A percentile compares a stretch with the other conserved stretches of the same genome.
phyloP scores from a whole-genome alignment of 495 filamentous ascomycete genomes.

The Chaetomium tenue region DNA sequence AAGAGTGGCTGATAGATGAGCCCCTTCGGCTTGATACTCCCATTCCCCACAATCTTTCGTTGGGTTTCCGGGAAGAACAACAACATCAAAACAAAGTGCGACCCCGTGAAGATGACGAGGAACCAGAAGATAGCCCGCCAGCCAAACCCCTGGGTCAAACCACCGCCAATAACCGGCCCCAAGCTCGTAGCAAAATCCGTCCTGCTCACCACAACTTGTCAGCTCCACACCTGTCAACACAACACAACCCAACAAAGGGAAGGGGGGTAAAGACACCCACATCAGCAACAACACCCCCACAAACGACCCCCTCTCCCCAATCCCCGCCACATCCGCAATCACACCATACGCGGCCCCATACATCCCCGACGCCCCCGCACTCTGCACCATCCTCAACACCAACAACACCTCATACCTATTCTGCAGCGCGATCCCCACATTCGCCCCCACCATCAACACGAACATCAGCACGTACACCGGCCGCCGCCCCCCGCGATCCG shows the following conservation, averaged over 20 bases:
- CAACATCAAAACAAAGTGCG: conserved; percentile 44
- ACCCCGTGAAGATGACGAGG: conserved; percentile 51
- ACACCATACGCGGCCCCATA: conserved; percentile 48
- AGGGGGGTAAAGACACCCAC: too few species aligned
- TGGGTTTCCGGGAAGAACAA: conserved; percentile 60
- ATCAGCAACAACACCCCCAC: conserved; percentile 34
- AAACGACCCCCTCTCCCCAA: conserved; percentile 50
- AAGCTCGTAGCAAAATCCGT: conserved; percentile 26
- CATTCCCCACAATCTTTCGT: conserved; percentile 64
- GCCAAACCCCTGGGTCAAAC: conserved; percentile 58
- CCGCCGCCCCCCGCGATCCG: conserved; percentile 49
- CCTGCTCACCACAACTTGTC: background rate
- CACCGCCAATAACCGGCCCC: conserved; percentile 52
- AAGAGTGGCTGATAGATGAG: conserved; percentile 36
- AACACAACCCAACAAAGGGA: too few species aligned
- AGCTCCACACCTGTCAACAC: background rate
- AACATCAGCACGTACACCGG: conserved; percentile 52
- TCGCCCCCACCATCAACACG: conserved; percentile 48
- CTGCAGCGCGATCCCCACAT: conserved; percentile 52
- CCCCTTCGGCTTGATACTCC: conserved; percentile 39
- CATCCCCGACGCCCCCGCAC: conserved; percentile 44
- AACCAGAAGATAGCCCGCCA: conserved; percentile 74
- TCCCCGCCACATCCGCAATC: conserved; percentile 48
- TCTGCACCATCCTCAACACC: conserved; percentile 52
- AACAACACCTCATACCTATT: conserved; percentile 49